A percentile compares a stretch with the other conserved stretches of the same genome.
Evolutionary conservation across 2,329 filamentous ascomycete genomes (phyloP).

Genomic region (Aspergillus fijiensis): DNA sequence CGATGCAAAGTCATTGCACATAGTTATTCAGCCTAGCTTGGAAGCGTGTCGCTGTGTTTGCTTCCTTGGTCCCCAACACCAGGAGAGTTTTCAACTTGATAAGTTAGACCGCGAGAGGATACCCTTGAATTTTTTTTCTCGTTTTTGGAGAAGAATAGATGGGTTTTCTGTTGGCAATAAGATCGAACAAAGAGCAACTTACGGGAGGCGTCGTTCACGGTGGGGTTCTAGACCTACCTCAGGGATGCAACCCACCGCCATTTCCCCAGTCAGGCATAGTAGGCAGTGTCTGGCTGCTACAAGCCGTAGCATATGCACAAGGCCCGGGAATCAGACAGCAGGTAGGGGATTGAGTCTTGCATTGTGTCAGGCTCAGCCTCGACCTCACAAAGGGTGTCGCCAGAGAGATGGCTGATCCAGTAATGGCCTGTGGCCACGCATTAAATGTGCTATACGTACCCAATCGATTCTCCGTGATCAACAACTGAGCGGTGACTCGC

Average conservation of each 20-base stretch:
- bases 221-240: not conserved
- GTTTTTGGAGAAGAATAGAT: too few species aligned
- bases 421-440: not conserved
- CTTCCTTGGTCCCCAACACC: not conserved
- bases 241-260: not conserved
- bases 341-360: not conserved
- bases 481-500: constrained; percentile 19
- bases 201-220: not conserved
- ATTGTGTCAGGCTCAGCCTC: not conserved
- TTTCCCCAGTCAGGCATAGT: not conserved
- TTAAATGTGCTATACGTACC: not conserved
- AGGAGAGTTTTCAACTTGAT: not conserved
- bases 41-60: not conserved
- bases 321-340: not conserved
- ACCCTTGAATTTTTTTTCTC: too few species aligned
- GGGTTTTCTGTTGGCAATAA: not conserved
- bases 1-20: too few species aligned
- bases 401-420: not conserved
- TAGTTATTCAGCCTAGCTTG: not conserved
- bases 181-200: not conserved
- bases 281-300: not conserved
- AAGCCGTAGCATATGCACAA: not conserved
- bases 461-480: constrained; percentile 9
- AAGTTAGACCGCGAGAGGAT: not conserved
- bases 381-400: not conserved